Percentiles rank a stretch among this genome's conserved stretches.
These are phyloP conservation scores for Ascochyta clinopodiicola DNA, from an alignment of 2,329 filamentous ascomycete species.

Conservation along the genomic window DNA sequence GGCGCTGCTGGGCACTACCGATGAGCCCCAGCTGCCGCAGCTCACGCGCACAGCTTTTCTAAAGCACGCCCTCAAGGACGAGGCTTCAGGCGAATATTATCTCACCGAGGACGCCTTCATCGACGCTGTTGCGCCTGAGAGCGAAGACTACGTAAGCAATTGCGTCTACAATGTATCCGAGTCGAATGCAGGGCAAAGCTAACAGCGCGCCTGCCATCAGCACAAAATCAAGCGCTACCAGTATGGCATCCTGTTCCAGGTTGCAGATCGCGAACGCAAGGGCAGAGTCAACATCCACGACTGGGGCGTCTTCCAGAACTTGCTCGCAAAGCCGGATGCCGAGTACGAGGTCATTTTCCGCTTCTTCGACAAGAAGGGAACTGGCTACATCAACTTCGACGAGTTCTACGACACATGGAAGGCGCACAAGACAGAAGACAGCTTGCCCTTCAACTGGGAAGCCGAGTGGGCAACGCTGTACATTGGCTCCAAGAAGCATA, in stretches of 20 bases:
- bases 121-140: slow-evolving; percentile 82
- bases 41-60: slow-evolving; percentile 79
- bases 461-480: slow-evolving; percentile 97
- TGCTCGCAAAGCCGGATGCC: slow-evolving; percentile 91
- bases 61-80: slow-evolving; percentile 76
- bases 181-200: slow-evolving; percentile 29
- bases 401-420: slow-evolving; percentile 86
- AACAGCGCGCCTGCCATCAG: slow-evolving; percentile 57
- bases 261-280: slow-evolving; percentile 79
- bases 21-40: slow-evolving; percentile 69
- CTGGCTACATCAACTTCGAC: slow-evolving; percentile 86
- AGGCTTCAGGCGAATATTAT: slow-evolving; percentile 75
- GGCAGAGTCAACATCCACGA: slow-evolving; percentile 81
- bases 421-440: slow-evolving; percentile 82
- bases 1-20: slow-evolving; percentile 69
- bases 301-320: slow-evolving; percentile 93
- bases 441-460: slow-evolving; percentile 94
- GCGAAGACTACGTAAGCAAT: slow-evolving; percentile 85
- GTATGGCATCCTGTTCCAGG: slow-evolving; percentile 89
- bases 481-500: slow-evolving; percentile 83
- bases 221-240: slow-evolving; percentile 98
- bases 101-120: slow-evolving; percentile 90
- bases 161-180: slow-evolving; percentile 25
- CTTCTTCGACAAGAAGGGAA: slow-evolving; percentile 86
- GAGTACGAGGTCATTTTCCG: slow-evolving; percentile 99